phyloP scores from a whole-genome alignment of 441 rosid genomes.

The Mallotus repandus region DNA sequence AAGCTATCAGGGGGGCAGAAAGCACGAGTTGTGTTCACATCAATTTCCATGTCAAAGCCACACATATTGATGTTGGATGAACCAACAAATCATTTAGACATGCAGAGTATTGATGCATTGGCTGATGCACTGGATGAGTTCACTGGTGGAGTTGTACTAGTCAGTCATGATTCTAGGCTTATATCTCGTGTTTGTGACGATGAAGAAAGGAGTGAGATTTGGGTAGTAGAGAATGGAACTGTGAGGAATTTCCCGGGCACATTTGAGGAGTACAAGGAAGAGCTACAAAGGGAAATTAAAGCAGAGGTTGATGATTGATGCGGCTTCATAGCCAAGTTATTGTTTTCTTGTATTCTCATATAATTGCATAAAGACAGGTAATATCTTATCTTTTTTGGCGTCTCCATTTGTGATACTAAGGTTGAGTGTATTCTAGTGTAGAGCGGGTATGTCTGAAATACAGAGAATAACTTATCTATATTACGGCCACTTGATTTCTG shows the following conservation, averaged over 20 bases:
- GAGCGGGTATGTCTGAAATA: constrained; percentile 14
- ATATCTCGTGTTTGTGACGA: constrained; percentile 84
- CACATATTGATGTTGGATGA: constrained; percentile 86
- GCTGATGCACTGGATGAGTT: constrained; percentile 87
- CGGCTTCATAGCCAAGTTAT: constrained; percentile 28
- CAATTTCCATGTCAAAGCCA: constrained; percentile 86
- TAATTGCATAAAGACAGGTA: neutral
- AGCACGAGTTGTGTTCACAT: constrained; percentile 84
- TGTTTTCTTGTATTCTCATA: constrained; percentile 4
- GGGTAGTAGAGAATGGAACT: constrained; percentile 90
- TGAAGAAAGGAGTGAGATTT: constrained; percentile 76
- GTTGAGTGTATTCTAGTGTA: neutral
- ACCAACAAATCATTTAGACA: constrained; percentile 91
- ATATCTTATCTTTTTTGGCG: neutral
- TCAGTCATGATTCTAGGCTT: constrained; percentile 91
- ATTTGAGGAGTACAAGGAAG: constrained; percentile 89
- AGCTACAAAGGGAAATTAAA: constrained; percentile 74
- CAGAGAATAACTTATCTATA: constrained; percentile 1
- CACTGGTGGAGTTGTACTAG: constrained; percentile 85
- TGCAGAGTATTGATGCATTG: constrained; percentile 91
- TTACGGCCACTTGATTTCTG: neutral
- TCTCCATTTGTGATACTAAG: neutral
- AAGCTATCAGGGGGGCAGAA: constrained; percentile 93
- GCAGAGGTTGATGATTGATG: constrained; percentile 82
- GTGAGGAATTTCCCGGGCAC: constrained; percentile 60